Evolutionary conservation across 1,139 yeast species (phyloP).

Genomic region (Yamadazyma dendronema): DNA sequence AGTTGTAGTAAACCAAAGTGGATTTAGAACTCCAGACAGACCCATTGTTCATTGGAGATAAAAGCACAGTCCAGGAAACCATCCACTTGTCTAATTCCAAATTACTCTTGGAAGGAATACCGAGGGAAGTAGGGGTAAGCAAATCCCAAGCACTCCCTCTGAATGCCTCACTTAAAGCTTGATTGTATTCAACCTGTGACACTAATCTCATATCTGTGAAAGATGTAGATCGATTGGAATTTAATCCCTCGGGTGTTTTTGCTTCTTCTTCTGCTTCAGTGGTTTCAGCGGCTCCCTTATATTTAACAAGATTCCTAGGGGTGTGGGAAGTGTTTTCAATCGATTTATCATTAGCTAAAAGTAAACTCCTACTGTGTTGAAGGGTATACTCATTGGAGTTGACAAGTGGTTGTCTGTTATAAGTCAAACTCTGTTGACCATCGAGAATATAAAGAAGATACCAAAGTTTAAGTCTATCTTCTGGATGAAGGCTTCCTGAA

Average conservation of each 20-base stretch:
- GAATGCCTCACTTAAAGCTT: conserved; percentile 60
- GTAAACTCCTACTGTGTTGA: conserved; percentile 37
- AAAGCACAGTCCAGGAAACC: conserved; percentile 75
- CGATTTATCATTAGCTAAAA: conserved; percentile 10
- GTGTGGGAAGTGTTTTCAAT: no score
- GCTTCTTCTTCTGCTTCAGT: conserved; percentile 8
- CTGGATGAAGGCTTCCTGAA: conserved; percentile 19
- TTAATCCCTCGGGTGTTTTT: conserved; percentile 5
- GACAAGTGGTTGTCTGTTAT: conserved; percentile 56
- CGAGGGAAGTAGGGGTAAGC: conserved; percentile 58
- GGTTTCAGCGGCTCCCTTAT: background rate
- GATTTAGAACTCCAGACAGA: conserved; percentile 73
- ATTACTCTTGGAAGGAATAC: conserved; percentile 66
- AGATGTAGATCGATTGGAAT: conserved; percentile 6
- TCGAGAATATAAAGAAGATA: conserved; percentile 65
- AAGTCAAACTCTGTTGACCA: conserved; percentile 67
- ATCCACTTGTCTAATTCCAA: conserved; percentile 73
- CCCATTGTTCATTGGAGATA: conserved; percentile 58
- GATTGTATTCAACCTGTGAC: conserved; percentile 71
- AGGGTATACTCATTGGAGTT: conserved; percentile 46
- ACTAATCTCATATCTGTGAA: conserved; percentile 61
- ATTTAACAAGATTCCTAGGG: background rate
- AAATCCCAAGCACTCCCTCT: conserved; percentile 63
- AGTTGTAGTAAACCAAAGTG: conserved; percentile 66
- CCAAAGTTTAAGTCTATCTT: conserved; percentile 60